phyloP scores from a whole-genome alignment of 1,139 yeast genomes.

The Torulaspora globosa region DNA sequence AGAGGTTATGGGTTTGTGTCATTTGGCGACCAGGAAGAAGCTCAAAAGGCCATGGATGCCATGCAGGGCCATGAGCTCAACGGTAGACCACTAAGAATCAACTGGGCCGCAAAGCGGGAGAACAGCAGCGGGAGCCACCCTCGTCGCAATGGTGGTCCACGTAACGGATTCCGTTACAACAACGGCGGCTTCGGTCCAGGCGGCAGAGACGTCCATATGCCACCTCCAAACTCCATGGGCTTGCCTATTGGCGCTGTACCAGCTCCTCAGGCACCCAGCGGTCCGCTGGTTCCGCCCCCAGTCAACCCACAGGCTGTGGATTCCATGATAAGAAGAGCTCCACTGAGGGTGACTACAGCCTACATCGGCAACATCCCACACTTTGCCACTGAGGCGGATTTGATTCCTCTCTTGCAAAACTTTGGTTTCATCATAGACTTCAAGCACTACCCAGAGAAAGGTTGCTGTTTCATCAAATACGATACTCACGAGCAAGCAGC shows the following conservation, averaged over 20 bases:
- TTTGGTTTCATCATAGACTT: constrained; percentile 82
- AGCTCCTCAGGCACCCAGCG: constrained; percentile 20
- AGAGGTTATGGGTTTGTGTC: constrained; percentile 94
- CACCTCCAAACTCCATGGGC: constrained; percentile 24
- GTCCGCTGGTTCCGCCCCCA: constrained; percentile 33
- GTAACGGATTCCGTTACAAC: constrained; percentile 21
- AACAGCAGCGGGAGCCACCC: constrained; percentile 31
- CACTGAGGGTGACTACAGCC: constrained; percentile 72
- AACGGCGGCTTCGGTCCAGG: constrained; percentile 8
- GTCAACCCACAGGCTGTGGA: constrained; percentile 58
- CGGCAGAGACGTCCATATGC: constrained; percentile 21
- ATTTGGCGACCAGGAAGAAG: constrained; percentile 61
- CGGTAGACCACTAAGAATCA: constrained; percentile 74
- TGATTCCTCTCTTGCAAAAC: constrained; percentile 70
- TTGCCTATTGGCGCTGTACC: constrained; percentile 21
- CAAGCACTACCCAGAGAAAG: constrained; percentile 71
- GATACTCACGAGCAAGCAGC: constrained; percentile 89
- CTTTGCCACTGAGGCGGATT: constrained; percentile 65
- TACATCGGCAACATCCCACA: constrained; percentile 84
- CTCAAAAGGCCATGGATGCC: constrained; percentile 64
- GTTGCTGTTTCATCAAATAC: constrained; percentile 62
- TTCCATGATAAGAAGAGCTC: constrained; percentile 68
- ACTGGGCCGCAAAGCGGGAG: constrained; percentile 84
- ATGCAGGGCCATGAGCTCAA: constrained; percentile 74
- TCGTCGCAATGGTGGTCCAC: constrained; percentile 25